These are phyloP conservation scores for Apophysomyces sp. DNA, from an alignment of 371 early-diverging fungal species.

Conservation along the genomic window DNA sequence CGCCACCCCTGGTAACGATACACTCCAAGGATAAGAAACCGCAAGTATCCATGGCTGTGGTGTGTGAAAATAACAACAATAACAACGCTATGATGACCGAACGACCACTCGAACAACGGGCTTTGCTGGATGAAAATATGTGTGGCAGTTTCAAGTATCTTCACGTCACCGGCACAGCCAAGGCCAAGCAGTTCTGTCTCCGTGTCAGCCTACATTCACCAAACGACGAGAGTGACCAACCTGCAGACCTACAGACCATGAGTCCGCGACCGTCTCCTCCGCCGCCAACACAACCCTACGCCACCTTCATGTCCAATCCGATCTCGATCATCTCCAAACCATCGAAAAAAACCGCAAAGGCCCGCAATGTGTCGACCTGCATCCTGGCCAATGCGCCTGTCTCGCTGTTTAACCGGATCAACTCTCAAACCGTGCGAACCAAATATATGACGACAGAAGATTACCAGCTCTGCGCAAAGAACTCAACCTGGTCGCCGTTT, in stretches of 20 bases:
- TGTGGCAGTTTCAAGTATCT: constrained; percentile 65
- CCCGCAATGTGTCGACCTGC: constrained; percentile 73
- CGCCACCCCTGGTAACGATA: constrained; percentile 73
- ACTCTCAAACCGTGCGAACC: constrained; percentile 85
- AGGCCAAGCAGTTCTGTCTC: constrained; percentile 75
- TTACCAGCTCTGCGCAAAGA: constrained; percentile 67
- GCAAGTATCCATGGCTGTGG: constrained; percentile 62
- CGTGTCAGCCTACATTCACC: constrained; percentile 54
- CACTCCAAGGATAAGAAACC: constrained; percentile 44
- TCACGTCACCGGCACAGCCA: constrained; percentile 76
- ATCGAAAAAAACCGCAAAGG: constrained; percentile 81
- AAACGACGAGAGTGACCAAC: constrained; percentile 9
- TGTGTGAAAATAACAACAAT: constrained; percentile 47
- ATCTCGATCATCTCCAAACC: constrained; percentile 86
- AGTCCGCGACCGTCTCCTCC: constrained; percentile 3
- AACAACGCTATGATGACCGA: constrained; percentile 17
- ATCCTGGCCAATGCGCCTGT: constrained; percentile 69
- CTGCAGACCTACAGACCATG: constrained; percentile 1
- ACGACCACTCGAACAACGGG: constrained; percentile 50
- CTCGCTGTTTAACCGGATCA: constrained; percentile 76
- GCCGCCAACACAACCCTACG: constrained; percentile 34
- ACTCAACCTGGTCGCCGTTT: constrained; percentile 77
- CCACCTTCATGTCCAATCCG: constrained; percentile 67
- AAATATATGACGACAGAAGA: constrained; percentile 71
- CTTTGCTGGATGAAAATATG: constrained; percentile 53